These are phyloP conservation scores for Microcos paniculata DNA, from an alignment of 345 rosid genomes.

Conservation along the genomic window DNA sequence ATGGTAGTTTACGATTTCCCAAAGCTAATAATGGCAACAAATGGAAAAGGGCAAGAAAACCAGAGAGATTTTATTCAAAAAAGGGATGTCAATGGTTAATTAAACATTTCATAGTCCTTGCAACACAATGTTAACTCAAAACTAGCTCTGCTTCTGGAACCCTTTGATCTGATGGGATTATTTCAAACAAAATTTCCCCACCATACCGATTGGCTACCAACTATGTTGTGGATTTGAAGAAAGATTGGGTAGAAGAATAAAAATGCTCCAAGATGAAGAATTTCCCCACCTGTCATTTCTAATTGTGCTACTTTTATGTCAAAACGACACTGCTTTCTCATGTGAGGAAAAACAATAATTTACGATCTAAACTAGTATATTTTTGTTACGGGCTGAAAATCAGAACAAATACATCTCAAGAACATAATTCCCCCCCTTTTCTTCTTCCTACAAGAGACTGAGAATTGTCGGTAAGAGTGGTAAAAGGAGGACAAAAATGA, in stretches of 20 bases:
- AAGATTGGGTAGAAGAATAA: background rate
- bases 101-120: background rate
- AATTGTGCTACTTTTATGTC: background rate
- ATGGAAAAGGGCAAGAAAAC: background rate
- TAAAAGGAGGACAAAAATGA: conserved; percentile 44
- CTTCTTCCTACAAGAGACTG: background rate
- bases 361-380: conserved; percentile 18
- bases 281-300: background rate
- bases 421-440: background rate
- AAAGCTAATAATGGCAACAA: background rate
- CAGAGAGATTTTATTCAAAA: background rate
- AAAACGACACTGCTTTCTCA: background rate
- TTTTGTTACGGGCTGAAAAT: conserved; percentile 9
- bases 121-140: background rate
- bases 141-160: background rate
- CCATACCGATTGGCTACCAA: background rate
- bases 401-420: background rate
- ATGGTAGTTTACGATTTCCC: no score
- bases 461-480: conserved; percentile 42
- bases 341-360: background rate
- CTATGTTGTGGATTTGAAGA: background rate
- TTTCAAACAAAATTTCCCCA: background rate
- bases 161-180: background rate
- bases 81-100: background rate
- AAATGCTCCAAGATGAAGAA: background rate